Evolutionary conservation across 768 basidiomycete genomes (phyloP).

Genomic region (Chalciporus pseudorubinellus): DNA sequence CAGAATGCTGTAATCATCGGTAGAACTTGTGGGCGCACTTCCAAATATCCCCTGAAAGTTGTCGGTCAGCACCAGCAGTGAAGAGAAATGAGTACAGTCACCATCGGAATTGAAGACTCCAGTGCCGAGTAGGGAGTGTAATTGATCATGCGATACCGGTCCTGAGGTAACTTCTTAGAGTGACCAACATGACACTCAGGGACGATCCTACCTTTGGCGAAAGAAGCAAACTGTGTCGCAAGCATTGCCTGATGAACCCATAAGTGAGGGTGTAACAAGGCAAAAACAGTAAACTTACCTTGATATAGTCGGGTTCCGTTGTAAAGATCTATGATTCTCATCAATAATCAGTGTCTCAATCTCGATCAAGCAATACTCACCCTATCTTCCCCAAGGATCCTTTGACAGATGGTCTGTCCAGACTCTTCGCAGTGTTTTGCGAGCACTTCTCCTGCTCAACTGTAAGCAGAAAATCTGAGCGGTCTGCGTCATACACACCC

Average conservation of each 20-base stretch:
- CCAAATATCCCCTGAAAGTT: slow-evolving; percentile 50
- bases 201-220: slow-evolving; percentile 36
- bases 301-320: slow-evolving; percentile 48
- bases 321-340: slow-evolving; percentile 39
- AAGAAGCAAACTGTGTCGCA: slow-evolving; percentile 44
- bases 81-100: slow-evolving; percentile 9
- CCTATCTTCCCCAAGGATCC: slow-evolving; percentile 38
- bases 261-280: not conserved
- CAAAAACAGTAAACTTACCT: slow-evolving; percentile 18
- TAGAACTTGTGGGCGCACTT: slow-evolving; percentile 37
- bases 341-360: not conserved
- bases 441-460: slow-evolving; percentile 28
- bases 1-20: not conserved
- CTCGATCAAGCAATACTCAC: slow-evolving; percentile 24
- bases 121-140: slow-evolving; percentile 44
- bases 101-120: slow-evolving; percentile 64
- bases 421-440: slow-evolving; percentile 20
- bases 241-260: slow-evolving; percentile 36
- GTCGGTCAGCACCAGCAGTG: not conserved
- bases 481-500: slow-evolving; percentile 18
- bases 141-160: slow-evolving; percentile 6
- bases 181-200: slow-evolving; percentile 7
- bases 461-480: not conserved
- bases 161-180: slow-evolving; percentile 23
- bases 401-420: slow-evolving; percentile 34